Conservation (phyloP, 2,329 filamentous ascomycete genomes). For the Fusarium pseudoanthophilum region DNA sequence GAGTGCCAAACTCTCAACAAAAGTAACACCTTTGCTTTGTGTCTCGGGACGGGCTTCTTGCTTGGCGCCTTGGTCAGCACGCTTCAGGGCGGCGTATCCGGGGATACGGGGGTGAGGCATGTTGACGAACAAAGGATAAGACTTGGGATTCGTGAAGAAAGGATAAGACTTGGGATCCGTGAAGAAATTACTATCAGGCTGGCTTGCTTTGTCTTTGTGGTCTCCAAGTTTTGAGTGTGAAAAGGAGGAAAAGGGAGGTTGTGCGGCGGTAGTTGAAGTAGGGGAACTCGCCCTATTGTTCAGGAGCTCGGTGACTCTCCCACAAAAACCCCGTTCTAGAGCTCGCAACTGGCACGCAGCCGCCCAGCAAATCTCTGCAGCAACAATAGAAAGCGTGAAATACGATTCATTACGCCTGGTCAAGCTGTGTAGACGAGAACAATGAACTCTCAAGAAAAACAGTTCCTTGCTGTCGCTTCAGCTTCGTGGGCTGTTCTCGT, state of each 20-base stretch:
- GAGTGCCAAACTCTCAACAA: neutral
- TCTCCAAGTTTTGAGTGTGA: accelerated
- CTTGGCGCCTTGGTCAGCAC: neutral
- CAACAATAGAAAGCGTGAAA: neutral
- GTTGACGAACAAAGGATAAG: neutral
- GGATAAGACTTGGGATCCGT: no score
- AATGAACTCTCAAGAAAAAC: neutral
- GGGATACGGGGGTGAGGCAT: neutral
- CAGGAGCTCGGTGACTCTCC: neutral
- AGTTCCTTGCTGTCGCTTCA: neutral
- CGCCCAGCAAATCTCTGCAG: neutral
- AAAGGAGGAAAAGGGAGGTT: neutral
- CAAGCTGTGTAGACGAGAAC: neutral
- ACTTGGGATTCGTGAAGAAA: neutral
- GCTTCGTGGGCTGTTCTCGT: neutral
- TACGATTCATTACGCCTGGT: neutral
- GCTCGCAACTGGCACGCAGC: neutral
- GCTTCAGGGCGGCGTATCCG: neutral
- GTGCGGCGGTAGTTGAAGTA: neutral
- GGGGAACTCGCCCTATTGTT: neutral
- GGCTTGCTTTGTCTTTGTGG: accelerated
- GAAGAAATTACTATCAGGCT: neutral
- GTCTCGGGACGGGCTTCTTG: no score
- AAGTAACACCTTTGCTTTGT: neutral
- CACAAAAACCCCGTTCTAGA: neutral